phyloP scores from a whole-genome alignment of 257 asterid species.

The Capsicum rhomboideum region DNA sequence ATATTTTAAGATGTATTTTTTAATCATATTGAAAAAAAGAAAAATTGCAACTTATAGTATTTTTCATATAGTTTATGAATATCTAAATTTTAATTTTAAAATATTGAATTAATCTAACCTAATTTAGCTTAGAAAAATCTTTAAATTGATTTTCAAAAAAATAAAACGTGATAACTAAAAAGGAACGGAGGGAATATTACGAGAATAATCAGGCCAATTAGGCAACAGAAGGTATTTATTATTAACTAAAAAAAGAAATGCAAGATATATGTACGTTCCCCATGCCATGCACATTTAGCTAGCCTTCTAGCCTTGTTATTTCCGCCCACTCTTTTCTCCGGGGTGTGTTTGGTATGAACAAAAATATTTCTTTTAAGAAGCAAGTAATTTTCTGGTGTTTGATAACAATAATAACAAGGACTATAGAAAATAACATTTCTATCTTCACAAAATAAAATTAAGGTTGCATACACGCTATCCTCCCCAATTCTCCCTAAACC shows the following conservation, averaged over 20 bases:
- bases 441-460: neutral
- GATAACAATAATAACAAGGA: neutral
- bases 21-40: too few species aligned
- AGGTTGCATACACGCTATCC: neutral
- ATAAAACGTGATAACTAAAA: too few species aligned
- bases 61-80: too few species aligned
- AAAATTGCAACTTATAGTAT: too few species aligned
- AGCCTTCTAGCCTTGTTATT: neutral
- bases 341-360: neutral
- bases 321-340: neutral
- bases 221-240: neutral
- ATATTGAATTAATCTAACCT: too few species aligned
- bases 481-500: rapidly evolving
- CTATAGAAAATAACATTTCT: neutral
- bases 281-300: neutral
- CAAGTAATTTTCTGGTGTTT: neutral
- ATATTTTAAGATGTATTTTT: too few species aligned
- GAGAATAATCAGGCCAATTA: neutral
- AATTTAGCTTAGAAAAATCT: too few species aligned
- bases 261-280: neutral
- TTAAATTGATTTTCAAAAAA: too few species aligned
- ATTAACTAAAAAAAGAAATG: neutral
- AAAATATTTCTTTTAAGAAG: neutral
- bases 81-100: too few species aligned
- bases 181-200: neutral